phyloP scores from a whole-genome alignment of 495 filamentous ascomycete genomes.

The Penicillium flavigenum region DNA sequence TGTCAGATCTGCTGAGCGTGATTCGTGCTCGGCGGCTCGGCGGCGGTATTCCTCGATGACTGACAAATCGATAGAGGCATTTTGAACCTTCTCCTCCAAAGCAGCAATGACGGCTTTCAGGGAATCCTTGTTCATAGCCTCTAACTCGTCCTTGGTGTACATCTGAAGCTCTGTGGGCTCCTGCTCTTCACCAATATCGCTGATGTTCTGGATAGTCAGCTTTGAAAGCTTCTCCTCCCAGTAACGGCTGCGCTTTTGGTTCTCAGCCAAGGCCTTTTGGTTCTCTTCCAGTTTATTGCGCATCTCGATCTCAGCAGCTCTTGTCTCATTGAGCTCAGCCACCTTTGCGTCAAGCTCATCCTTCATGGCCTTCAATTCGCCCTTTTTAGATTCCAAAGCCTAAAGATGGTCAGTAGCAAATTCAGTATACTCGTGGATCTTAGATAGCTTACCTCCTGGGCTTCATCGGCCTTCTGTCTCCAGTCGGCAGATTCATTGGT shows the following conservation, averaged over 20 bases:
- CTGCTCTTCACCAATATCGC: conserved; percentile 61
- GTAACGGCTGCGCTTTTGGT: conserved; percentile 78
- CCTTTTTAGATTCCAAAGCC: conserved; percentile 74
- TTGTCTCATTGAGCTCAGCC: conserved; percentile 82
- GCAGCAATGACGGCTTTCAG: conserved; percentile 85
- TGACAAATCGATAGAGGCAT: conserved; percentile 81
- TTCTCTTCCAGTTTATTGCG: conserved; percentile 94
- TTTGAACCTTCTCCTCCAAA: conserved; percentile 90
- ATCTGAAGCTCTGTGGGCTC: conserved; percentile 63
- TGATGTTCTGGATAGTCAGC: conserved; percentile 70
- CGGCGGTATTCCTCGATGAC: conserved; percentile 93
- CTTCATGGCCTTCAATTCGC: conserved; percentile 76
- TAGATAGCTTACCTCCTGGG: conserved; percentile 59
- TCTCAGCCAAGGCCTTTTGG: conserved; percentile 82
- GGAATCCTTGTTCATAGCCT: conserved; percentile 84
- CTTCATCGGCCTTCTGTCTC: conserved; percentile 76
- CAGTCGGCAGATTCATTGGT: conserved; percentile 69
- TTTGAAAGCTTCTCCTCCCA: conserved; percentile 89
- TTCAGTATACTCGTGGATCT: background rate
- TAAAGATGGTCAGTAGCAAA: conserved; percentile 24
- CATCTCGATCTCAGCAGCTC: conserved; percentile 95
- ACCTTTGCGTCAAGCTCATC: conserved; percentile 82
- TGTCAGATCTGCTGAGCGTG: conserved; percentile 76
- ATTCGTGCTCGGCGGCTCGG: conserved; percentile 79
- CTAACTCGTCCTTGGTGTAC: conserved; percentile 86